Conservation (phyloP, 2,329 filamentous ascomycete species). For the Polychaeton citri region DNA sequence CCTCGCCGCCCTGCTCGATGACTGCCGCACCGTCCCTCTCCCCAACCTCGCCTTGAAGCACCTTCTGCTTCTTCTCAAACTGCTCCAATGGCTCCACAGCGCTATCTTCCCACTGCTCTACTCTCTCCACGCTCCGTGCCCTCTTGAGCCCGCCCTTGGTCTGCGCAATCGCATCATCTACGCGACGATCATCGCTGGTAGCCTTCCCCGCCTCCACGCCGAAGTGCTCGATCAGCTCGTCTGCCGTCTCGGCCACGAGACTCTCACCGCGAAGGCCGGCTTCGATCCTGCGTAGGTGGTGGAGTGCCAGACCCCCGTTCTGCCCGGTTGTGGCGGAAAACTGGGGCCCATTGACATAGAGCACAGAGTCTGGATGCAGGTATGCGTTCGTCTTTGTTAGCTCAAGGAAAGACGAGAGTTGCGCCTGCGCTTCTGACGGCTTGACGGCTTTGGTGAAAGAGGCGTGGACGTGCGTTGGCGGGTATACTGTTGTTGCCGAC, state of each 20-base stretch:
- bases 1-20: slow-evolving; percentile 20
- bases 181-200: slow-evolving; percentile 11
- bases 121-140: slow-evolving; percentile 2
- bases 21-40: slow-evolving; percentile 17
- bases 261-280: slow-evolving; percentile 39
- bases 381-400: slow-evolving; percentile 27
- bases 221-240: slow-evolving; percentile 26
- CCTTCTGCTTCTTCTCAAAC: slow-evolving; percentile 25
- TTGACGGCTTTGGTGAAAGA: slow-evolving; percentile 16
- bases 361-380: slow-evolving; percentile 35
- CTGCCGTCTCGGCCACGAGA: slow-evolving; percentile 27
- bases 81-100: slow-evolving; percentile 23
- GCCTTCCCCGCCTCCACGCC: slow-evolving; percentile 11
- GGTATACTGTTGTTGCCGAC: slow-evolving; percentile 14
- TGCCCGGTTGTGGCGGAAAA: slow-evolving; percentile 31
- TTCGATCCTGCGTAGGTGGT: slow-evolving; percentile 40
- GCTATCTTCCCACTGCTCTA: slow-evolving; percentile 6
- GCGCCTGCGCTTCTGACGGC: slow-evolving; percentile 19
- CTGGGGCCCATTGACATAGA: slow-evolving; percentile 28
- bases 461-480: slow-evolving; percentile 22
- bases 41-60: slow-evolving; percentile 29
- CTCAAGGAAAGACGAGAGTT: slow-evolving; percentile 28
- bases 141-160: slow-evolving; percentile 15
- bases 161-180: slow-evolving; percentile 20
- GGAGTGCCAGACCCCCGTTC: slow-evolving; percentile 35